Conservation (phyloP, 2,329 filamentous ascomycete species). For the Paraconiothyrium sp. region DNA sequence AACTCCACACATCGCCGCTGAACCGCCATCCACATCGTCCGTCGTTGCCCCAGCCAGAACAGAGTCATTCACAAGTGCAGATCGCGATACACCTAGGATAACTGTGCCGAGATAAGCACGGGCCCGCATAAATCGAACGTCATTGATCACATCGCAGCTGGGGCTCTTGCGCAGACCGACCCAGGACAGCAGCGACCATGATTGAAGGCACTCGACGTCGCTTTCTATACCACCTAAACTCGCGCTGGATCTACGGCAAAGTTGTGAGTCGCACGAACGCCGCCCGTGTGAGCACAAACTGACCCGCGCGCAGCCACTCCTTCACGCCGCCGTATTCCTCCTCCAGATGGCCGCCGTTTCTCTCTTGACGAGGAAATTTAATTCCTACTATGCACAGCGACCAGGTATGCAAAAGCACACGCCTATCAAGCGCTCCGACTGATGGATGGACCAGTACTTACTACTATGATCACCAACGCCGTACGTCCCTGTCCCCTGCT, state of each 20-base stretch:
- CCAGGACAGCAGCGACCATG: slow-evolving; percentile 33
- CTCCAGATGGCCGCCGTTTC: slow-evolving; percentile 89
- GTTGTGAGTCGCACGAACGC: slow-evolving; percentile 64
- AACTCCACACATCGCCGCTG: slow-evolving; percentile 8
- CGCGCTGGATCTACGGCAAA: slow-evolving; percentile 76
- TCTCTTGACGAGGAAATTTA: slow-evolving; percentile 86
- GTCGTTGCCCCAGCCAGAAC: neutral
- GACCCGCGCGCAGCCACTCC: slow-evolving; percentile 72
- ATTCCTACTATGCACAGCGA: slow-evolving; percentile 89
- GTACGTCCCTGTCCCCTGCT: slow-evolving; percentile 59
- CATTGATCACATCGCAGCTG: neutral
- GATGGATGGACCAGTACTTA: slow-evolving; percentile 71
- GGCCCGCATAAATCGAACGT: slow-evolving; percentile 14
- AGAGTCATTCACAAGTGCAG: neutral
- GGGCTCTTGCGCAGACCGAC: neutral
- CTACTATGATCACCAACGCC: slow-evolving; percentile 99
- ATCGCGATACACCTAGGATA: slow-evolving; percentile 1
- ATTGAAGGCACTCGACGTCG: slow-evolving; percentile 61
- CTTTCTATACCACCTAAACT: slow-evolving; percentile 72
- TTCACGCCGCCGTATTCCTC: slow-evolving; percentile 85
- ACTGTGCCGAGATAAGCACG: slow-evolving; percentile 15
- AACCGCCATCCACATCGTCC: neutral
- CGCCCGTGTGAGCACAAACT: slow-evolving; percentile 14
- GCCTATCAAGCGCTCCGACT: slow-evolving; percentile 18
- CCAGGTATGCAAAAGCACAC: slow-evolving; percentile 67